These are phyloP conservation scores for Coniochaeta prunicola DNA, from an alignment of 2,329 filamentous ascomycete genomes.

Conservation along the genomic window DNA sequence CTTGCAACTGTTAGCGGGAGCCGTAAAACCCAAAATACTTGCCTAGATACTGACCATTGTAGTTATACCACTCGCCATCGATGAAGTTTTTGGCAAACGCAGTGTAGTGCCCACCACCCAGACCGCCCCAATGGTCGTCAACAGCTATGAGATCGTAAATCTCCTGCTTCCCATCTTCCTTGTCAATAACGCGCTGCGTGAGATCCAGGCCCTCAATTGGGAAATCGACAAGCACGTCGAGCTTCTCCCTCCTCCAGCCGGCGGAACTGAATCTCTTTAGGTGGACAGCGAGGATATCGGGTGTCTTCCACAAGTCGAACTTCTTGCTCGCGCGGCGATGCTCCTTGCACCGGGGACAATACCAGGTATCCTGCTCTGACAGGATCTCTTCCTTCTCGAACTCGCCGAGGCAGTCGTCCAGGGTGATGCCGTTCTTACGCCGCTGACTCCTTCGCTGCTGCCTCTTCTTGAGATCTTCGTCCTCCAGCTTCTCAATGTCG, in stretches of 20 bases:
- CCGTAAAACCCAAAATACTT: not conserved
- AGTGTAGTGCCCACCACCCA: constrained; percentile 94
- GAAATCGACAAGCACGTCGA: constrained; percentile 87
- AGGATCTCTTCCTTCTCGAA: constrained; percentile 91
- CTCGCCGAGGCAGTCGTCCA: constrained; percentile 89
- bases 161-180: constrained; percentile 72
- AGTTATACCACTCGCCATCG: constrained; percentile 88
- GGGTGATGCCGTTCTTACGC: constrained; percentile 66
- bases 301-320: constrained; percentile 93
- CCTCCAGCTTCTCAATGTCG: constrained; percentile 44
- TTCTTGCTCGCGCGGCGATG: constrained; percentile 90
- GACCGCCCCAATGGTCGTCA: constrained; percentile 89
- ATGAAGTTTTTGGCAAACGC: constrained; percentile 90
- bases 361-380: constrained; percentile 96
- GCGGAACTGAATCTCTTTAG: constrained; percentile 91
- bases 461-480: constrained; percentile 58
- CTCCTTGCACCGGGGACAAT: constrained; percentile 92
- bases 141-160: constrained; percentile 92
- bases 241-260: constrained; percentile 77
- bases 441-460: constrained; percentile 57
- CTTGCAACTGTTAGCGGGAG: constrained; percentile 43
- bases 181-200: constrained; percentile 68
- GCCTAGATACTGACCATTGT: constrained; percentile 65
- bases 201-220: constrained; percentile 83
- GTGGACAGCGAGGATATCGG: constrained; percentile 91